Conservation (phyloP, 176 grass and related monocot species). For the Oryza rufipogon region DNA sequence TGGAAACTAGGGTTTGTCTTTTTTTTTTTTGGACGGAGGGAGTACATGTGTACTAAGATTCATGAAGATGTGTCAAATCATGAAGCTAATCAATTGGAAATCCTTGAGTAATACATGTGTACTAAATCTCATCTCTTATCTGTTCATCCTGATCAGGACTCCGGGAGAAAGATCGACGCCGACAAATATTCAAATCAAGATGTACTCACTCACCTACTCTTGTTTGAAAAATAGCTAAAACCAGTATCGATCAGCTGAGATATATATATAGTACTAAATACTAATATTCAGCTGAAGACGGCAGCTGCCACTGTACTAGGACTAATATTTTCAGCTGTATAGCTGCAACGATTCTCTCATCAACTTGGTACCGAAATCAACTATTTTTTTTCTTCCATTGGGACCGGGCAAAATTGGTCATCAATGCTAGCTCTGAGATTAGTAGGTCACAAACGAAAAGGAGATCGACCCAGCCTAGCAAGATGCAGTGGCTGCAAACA, state of each 20-base stretch:
- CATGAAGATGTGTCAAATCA: no score
- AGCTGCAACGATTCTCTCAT: slow-evolving; percentile 8
- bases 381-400: neutral
- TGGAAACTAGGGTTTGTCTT: no score
- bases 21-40: no score
- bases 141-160: neutral
- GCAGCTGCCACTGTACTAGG: neutral
- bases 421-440: neutral
- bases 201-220: neutral
- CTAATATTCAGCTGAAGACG: neutral
- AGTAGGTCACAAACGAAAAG: neutral
- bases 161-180: neutral
- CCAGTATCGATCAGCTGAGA: neutral
- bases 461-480: neutral
- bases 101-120: neutral
- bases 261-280: neutral
- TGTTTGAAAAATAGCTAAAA: neutral
- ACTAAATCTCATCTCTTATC: neutral
- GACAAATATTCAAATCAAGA: neutral
- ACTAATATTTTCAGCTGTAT: slow-evolving; percentile 15
- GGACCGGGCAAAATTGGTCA: neutral
- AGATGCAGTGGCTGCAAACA: neutral
- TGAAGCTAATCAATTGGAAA: neutral
- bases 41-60: no score
- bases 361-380: neutral